These are phyloP conservation scores for Pittosporum tobira DNA, from an alignment of 129 eudicot species.

Conservation along the genomic window DNA sequence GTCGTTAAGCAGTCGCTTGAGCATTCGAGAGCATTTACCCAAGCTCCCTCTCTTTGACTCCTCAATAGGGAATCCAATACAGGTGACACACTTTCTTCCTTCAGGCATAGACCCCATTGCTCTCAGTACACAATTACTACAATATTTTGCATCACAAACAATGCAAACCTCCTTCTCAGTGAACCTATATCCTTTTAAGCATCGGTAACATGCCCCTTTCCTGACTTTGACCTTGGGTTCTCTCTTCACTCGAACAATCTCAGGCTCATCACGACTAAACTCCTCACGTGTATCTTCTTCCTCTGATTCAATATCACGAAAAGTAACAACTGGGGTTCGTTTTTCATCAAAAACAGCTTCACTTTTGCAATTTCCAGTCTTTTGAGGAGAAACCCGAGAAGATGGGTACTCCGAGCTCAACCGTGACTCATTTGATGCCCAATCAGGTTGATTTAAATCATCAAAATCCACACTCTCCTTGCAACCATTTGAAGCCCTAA, in stretches of 20 bases:
- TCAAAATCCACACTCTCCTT: conserved; percentile 48
- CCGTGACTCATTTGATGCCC: conserved; percentile 74
- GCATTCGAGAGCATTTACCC: conserved; percentile 91
- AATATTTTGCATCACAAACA: conserved; percentile 94
- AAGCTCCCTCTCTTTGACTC: conserved; percentile 73
- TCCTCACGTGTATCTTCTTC: conserved; percentile 45
- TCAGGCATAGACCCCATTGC: conserved; percentile 99
- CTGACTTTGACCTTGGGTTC: conserved; percentile 60
- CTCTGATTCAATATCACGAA: conserved; percentile 61
- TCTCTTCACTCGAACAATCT: conserved; percentile 29
- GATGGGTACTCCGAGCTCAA: conserved; percentile 75
- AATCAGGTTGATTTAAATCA: conserved; percentile 53
- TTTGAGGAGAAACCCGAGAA: conserved; percentile 58
- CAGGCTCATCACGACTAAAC: conserved; percentile 24
- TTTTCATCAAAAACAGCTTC: conserved; percentile 46
- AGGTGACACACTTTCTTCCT: conserved; percentile 90
- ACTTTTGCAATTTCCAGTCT: conserved; percentile 39
- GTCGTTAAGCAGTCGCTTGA: conserved; percentile 78
- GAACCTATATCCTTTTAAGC: conserved; percentile 75
- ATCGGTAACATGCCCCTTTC: conserved; percentile 89
- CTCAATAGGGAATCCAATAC: conserved; percentile 80
- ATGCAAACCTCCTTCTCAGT: conserved; percentile 93
- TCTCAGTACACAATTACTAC: conserved; percentile 84
- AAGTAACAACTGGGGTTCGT: conserved; percentile 45
- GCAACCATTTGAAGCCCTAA: conserved; percentile 37